Conservation (phyloP, 768 basidiomycete species). For the Cyclocybe aegerita region DNA sequence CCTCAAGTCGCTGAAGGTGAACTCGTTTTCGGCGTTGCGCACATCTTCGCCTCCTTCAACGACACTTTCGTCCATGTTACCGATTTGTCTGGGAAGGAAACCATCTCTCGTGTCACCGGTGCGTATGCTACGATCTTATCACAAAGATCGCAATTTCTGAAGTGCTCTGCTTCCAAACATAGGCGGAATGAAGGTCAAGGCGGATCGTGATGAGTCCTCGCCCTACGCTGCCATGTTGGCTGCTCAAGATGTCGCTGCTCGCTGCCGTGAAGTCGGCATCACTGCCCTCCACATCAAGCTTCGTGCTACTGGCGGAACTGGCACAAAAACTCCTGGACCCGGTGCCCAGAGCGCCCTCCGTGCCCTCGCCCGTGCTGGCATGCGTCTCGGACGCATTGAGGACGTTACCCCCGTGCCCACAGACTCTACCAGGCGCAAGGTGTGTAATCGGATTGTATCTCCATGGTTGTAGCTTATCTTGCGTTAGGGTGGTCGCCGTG, state of each 20-base stretch:
- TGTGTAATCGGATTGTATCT: conserved; percentile 28
- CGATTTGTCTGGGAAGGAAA: conserved; percentile 98
- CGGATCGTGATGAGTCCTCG: conserved; percentile 98
- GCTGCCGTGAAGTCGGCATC: conserved; percentile 98
- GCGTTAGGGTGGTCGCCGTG: conserved; percentile 92
- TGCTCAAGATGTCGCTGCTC: conserved; percentile 92
- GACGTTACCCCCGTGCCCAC: conserved; percentile 98
- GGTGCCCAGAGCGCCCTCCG: conserved; percentile 98
- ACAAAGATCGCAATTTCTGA: not conserved
- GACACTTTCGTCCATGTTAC: conserved; percentile 99
- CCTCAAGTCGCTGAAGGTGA: conserved; percentile 97
- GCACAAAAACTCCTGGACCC: conserved; percentile 98
- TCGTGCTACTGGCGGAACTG: conserved; percentile 96
- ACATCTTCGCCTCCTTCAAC: conserved; percentile 99
- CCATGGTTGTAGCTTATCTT: conserved; percentile 2
- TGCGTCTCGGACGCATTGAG: conserved; percentile 97
- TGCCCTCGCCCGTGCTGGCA: conserved; percentile 96
- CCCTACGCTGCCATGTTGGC: conserved; percentile 98
- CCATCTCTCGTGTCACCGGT: conserved; percentile 98
- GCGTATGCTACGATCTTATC: conserved; percentile 21
- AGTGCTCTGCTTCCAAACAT: not conserved
- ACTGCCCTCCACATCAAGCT: conserved; percentile 99
- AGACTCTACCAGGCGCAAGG: conserved; percentile 97
- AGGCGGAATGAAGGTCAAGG: conserved; percentile 99
- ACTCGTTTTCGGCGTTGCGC: conserved; percentile 96